A percentile compares a stretch with the other conserved stretches of the same genome.
These are phyloP conservation scores for Sphagnum fallax DNA, from an alignment of 228 moss, liverwort and hornwort genomes.

Conservation along the genomic window DNA sequence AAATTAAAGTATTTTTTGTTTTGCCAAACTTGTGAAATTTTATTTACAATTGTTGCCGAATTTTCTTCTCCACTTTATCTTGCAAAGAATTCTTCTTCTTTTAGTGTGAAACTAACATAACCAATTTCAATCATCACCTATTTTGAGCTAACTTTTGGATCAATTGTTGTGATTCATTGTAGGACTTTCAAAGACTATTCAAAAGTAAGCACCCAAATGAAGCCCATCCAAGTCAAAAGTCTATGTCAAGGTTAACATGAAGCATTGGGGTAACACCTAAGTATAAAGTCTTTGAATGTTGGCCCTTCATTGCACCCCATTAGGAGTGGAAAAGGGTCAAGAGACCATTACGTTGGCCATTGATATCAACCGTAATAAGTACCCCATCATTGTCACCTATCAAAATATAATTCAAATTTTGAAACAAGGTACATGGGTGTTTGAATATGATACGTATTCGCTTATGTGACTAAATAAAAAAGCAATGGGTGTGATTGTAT, in stretches of 20 bases:
- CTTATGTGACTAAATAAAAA: too few species aligned
- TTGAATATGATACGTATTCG: too few species aligned
- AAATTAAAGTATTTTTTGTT: too few species aligned
- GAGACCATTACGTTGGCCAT: too few species aligned
- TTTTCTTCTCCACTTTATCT: not conserved
- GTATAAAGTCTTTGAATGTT: not conserved
- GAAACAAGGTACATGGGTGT: too few species aligned
- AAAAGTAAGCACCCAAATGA: not conserved
- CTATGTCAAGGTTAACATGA: not conserved
- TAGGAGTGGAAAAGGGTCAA: not conserved
- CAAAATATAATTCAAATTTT: too few species aligned
- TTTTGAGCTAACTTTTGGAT: not conserved
- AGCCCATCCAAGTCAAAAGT: not conserved
- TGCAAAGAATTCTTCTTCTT: not conserved
- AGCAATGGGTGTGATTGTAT: too few species aligned
- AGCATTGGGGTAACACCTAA: not conserved
- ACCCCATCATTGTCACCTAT: too few species aligned
- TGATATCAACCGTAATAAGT: too few species aligned
- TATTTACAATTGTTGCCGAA: too few species aligned
- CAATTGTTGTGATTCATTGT: not conserved
- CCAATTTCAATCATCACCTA: not conserved
- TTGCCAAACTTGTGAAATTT: too few species aligned
- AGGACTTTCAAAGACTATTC: not conserved
- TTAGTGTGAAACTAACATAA: not conserved
- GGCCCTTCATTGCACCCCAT: slow-evolving; percentile 1